Percentiles rank a stretch among this genome's conserved stretches.
phyloP scores from a whole-genome alignment of 768 basidiomycete genomes.

The Dentipellis sp. region DNA sequence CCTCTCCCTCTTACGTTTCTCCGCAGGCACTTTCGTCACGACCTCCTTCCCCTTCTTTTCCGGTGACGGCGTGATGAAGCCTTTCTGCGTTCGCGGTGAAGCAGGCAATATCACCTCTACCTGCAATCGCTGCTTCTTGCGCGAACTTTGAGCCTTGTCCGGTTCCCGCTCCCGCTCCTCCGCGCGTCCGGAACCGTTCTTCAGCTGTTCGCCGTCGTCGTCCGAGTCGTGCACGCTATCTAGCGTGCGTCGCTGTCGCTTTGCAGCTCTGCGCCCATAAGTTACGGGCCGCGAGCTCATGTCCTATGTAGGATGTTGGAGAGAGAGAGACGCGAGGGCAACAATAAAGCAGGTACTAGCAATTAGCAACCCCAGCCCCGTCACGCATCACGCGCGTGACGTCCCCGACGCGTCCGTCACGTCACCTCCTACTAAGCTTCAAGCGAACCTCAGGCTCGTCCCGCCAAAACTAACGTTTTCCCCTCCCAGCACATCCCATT shows the following conservation, averaged over 20 bases:
- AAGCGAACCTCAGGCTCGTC: background rate
- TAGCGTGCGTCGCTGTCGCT: background rate
- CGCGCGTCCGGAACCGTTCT: constrained; percentile 1
- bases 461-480: background rate
- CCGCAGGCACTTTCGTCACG: background rate
- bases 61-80: background rate
- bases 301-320: background rate
- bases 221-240: background rate
- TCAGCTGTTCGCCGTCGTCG: background rate
- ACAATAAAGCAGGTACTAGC: background rate
- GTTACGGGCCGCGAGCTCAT: constrained; percentile 5
- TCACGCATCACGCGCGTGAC: background rate
- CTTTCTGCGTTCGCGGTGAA: background rate
- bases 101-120: constrained; percentile 21
- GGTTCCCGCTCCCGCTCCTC: background rate
- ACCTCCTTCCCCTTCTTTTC: background rate
- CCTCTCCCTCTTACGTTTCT: background rate
- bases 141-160: constrained; percentile 6
- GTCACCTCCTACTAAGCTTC: background rate
- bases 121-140: constrained; percentile 24
- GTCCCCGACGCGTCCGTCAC: constrained; percentile 5
- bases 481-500: background rate
- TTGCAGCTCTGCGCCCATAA: constrained; percentile 4
- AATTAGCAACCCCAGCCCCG: background rate
- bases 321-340: background rate